Evolutionary conservation across 2,329 filamentous ascomycete species (phyloP).

Genomic region (Didymella pomorum): DNA sequence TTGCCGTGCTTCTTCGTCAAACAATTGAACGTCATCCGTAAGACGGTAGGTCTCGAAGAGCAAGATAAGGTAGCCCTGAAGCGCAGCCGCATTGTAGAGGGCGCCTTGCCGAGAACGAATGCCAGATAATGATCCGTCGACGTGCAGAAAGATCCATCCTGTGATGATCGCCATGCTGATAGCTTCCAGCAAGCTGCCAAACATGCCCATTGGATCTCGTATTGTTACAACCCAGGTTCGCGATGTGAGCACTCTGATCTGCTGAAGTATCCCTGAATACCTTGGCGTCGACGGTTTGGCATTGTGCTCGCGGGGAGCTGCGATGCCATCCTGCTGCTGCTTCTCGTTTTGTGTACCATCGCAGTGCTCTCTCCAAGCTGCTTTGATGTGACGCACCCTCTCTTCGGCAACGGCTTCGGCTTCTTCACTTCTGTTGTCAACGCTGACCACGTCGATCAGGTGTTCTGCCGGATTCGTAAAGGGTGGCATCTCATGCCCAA

Average conservation of each 20-base stretch:
- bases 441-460: slow-evolving; percentile 75
- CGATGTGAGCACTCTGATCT: slow-evolving; percentile 71
- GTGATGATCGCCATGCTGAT: slow-evolving; percentile 74
- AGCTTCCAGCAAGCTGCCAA: slow-evolving; percentile 73
- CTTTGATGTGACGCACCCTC: slow-evolving; percentile 68
- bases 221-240: slow-evolving; percentile 76
- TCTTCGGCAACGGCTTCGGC: slow-evolving; percentile 67
- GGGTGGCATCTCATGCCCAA: slow-evolving; percentile 69
- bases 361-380: slow-evolving; percentile 61
- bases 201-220: slow-evolving; percentile 79
- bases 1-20: slow-evolving; percentile 78
- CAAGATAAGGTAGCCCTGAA: slow-evolving; percentile 79
- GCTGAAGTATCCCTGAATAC: slow-evolving; percentile 67
- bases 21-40: slow-evolving; percentile 76
- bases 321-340: slow-evolving; percentile 2
- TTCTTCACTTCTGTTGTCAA: slow-evolving; percentile 75
- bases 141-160: slow-evolving; percentile 75
- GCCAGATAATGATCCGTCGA: slow-evolving; percentile 71
- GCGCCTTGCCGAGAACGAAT: slow-evolving; percentile 78
- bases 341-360: slow-evolving; percentile 27
- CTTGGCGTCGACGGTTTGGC: slow-evolving; percentile 39
- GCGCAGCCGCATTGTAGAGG: slow-evolving; percentile 73
- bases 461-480: slow-evolving; percentile 83
- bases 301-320: slow-evolving; percentile 5
- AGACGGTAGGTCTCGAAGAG: slow-evolving; percentile 79